Base-by-base conservation (phyloP, 768 basidiomycete genomes). In the Phallus indusiatus region DNA sequence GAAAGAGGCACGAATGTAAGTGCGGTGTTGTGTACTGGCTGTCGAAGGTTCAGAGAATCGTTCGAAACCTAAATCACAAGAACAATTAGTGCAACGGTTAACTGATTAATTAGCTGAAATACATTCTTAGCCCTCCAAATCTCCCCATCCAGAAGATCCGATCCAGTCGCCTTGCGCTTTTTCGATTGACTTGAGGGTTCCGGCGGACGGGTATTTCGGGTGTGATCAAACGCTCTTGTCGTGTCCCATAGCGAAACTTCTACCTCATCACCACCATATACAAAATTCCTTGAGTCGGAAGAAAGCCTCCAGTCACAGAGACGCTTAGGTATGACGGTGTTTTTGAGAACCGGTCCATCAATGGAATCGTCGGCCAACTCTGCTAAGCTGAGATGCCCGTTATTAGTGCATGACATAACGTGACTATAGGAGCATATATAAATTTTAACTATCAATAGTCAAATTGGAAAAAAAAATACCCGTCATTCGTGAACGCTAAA, bases 121-220 rank as follows among this genome's bases (percentile, higher is more conserved):
- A 89, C 86, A 68, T 94, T 93, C 70, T 85, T 87, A 10, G 90
- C 90, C 58, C 90, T 76, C 91, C 91, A 94, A 4, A 85, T 65
- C 73, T 94, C 91, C 0, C 81, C 87, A 0, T 84, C 78, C 53
- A 90, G 79, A 2, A 90, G 65, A 1, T 75, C 70, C 5, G 82
- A 79, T 4, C 71, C 68, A 14, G 12, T 42, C n/a, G 42, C 12
- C 22, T 60, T 59, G 22, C 83, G 58, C 54, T 63, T 72, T 69
- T 85, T 85, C 64, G 86, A 73, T 66, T 88, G 85, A 65, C 80
- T 83, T 17, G 67, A 64, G 55, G 65, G 35, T 8, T 33, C 58
- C 22, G 20, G 18, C 8, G 14, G 58, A 12, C 47, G 54, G n/a
- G 22, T 24, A 17, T 51, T 5, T 55, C 22, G 10, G 68, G 54